Base-by-base conservation (phyloP, 192 early-diverging fungal genomes). In the Phlyctochytrium bullatum region DNA sequence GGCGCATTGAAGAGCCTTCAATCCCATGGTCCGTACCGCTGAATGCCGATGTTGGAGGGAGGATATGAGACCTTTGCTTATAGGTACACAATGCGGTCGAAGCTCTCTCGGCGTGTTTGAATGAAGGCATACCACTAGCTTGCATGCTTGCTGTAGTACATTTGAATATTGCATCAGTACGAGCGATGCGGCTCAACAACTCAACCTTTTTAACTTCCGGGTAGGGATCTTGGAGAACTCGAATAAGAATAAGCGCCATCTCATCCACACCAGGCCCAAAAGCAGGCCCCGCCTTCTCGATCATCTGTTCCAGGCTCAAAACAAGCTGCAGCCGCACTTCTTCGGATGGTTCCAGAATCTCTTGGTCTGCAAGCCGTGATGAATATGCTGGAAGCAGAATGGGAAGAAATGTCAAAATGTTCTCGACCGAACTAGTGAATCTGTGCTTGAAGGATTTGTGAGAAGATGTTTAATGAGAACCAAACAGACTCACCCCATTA, bases 121-220 rank as follows among this genome's bases (percentile, higher is more conserved):
- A 29, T 40, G 51, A 2, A 86, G 64, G 25, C 52, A 36, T 6
- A 68, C 68, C 3, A 79, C 68, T 14, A 86, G 51, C 59, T 72
- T 75, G 57, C 75, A 81, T 1, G 83, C 74, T 72, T 85, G 80
- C 80, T 83, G 59, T 17, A 52, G 29, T 23, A 2, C 20, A 1
- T 31, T n/a, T 25, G 57, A 47, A 17, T 17, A 6, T 6, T 47
- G n/a, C 53, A 30, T 14, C n/a, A 28, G 20, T 0, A 31, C 34
- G 24, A 20, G 27, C 20, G 25, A 2, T 12, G 24, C 40, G n/a
- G 30, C 52, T 32, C 17, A 36, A 1, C 30, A 28, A 14, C n/a
- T 0, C 20, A 32, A 83, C 82, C 75, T 87, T 87, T 57, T 74
- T 74, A 24, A 87, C 76, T 24, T 87, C 83, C 20, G 80, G 83